phyloP scores from a whole-genome alignment of 2,329 filamentous ascomycete genomes.

The Cladophialophora immunda region DNA sequence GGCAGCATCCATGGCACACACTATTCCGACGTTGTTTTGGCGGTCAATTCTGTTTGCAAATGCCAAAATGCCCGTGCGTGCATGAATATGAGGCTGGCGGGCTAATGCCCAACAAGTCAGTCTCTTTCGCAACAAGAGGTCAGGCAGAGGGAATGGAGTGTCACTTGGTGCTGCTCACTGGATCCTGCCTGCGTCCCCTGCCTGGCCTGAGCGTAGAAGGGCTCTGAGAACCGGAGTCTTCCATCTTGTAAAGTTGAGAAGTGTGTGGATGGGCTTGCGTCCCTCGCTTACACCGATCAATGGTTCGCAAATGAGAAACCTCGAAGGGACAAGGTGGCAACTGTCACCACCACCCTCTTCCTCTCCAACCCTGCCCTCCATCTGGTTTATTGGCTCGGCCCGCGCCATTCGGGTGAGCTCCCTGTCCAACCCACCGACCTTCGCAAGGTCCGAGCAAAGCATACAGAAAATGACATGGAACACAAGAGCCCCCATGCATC shows the following conservation, averaged over 20 bases:
- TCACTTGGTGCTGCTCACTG: neutral
- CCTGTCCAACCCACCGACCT: too few relatives aligned
- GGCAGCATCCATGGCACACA: too few relatives aligned
- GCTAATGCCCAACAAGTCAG: neutral
- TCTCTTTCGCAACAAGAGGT: neutral
- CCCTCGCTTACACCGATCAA: neutral
- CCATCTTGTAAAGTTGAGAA: neutral
- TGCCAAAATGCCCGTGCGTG: neutral
- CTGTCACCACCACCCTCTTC: neutral
- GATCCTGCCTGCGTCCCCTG: neutral
- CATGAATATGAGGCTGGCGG: neutral
- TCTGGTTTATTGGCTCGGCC: too few relatives aligned
- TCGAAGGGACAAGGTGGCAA: neutral
- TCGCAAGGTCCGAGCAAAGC: too few relatives aligned
- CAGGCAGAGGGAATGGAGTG: neutral
- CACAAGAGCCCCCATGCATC: neutral
- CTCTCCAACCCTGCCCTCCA: neutral
- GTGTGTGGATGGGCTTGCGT: too few relatives aligned
- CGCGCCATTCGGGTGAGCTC: too few relatives aligned
- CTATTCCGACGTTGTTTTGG: neutral
- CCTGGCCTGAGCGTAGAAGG: too few relatives aligned
- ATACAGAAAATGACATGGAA: too few relatives aligned
- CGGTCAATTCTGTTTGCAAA: neutral
- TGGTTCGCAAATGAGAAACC: neutral
- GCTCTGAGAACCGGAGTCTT: neutral